Base-by-base conservation (phyloP, 176 grass and related monocot genomes). In the Thinopyrum elongatum region DNA sequence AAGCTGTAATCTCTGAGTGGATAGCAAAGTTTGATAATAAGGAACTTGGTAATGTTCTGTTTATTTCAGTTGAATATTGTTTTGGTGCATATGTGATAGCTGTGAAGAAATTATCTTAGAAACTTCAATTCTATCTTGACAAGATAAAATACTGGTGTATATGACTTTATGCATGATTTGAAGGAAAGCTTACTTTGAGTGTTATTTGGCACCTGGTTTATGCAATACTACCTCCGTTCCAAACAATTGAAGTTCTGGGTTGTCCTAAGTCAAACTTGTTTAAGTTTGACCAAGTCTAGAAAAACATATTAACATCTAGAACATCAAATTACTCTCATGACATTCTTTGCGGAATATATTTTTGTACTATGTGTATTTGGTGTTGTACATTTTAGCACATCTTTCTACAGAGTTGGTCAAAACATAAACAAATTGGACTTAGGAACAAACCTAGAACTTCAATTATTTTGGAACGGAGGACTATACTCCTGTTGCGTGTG, bases 21-120 rank as follows among this genome's bases (percentile, higher is more conserved):
- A 90, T 96, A 80, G 68, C 82, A 34, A 99, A 99, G 78, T 99
- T 99, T 88, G 90, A 88, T 72, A 96, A 99, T 60, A 91, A 81
- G 80, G 94, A 96, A 90, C 90, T 96, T 73, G 97, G 97, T 99
- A 96, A 86, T 41, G 3, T 82, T 89, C 17, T 33, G 38, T 68
- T 21, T 68, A 5, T 7, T 61, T 13, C n/a, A 74, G 49, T 47
- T 86, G 23, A 69, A 35, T 74, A 59, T 68, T 84, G 10, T 31
- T 44, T 79, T 80, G 8, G 70, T 64, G 44, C n/a, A 28, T 29
- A 33, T 74, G 10, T 65, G 30, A 82, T 84, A 73, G 17, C 9
- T 82, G 63, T 72, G 76, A 62, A 81, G 35, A 10, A 76, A 70
- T 83, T 46, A 14, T 61, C 17, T 62, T 83, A 49, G 61, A 78